Percentiles rank a stretch among this genome's conserved stretches.
These are phyloP conservation scores for Penicillium sp. DNA, from an alignment of 2,329 filamentous ascomycete genomes.

Conservation along the genomic window DNA sequence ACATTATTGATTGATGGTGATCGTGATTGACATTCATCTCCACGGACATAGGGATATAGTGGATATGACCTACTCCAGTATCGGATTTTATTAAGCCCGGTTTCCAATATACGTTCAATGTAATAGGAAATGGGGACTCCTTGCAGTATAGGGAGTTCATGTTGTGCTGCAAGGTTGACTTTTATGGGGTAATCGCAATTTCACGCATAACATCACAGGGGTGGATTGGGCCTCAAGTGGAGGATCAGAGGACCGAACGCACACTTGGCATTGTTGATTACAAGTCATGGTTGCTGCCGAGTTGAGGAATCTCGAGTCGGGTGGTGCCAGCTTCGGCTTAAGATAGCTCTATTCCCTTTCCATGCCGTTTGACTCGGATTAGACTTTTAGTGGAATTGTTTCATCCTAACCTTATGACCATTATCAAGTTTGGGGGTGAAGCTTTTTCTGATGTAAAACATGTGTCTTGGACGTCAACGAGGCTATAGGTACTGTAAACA, in stretches of 20 bases:
- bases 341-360: background rate
- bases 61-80: background rate
- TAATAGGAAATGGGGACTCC: background rate
- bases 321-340: too few relatives aligned
- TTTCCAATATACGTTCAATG: too few relatives aligned
- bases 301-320: background rate
- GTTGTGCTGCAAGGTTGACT: background rate
- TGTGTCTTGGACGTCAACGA: background rate
- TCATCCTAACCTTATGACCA: background rate
- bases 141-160: background rate
- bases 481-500: background rate
- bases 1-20: constrained; percentile 1
- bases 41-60: background rate
- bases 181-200: background rate
- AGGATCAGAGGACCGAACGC: background rate
- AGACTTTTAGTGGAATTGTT: background rate
- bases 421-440: background rate
- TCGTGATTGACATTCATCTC: background rate
- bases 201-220: background rate
- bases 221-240: background rate
- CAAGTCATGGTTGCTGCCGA: background rate
- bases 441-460: background rate
- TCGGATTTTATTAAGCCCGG: too few relatives aligned
- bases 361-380: background rate
- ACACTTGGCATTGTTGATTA: background rate